phyloP scores from a whole-genome alignment of 345 rosid genomes.

The Camelina neglecta region DNA sequence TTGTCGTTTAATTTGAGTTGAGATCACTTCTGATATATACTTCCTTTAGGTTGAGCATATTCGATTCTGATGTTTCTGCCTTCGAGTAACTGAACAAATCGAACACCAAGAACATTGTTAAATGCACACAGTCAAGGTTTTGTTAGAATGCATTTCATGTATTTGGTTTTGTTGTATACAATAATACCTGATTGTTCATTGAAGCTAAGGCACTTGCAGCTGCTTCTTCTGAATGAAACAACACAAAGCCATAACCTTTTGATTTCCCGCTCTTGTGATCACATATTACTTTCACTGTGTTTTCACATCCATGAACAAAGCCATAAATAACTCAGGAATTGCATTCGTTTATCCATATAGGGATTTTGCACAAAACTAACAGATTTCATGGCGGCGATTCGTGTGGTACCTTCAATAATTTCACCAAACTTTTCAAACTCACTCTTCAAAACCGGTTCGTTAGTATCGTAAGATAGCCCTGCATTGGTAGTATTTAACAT shows the following conservation, averaged over 20 bases:
- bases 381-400: not conserved
- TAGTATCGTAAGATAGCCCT: slow-evolving; percentile 77
- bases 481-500: not conserved
- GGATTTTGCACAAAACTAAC: too few relatives aligned
- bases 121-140: not conserved
- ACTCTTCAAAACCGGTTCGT: slow-evolving; percentile 62
- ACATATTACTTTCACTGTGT: slow-evolving; percentile 66
- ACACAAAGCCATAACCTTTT: slow-evolving; percentile 77
- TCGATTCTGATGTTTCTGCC: slow-evolving; percentile 66
- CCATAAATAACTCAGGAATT: not conserved
- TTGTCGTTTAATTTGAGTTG: not conserved
- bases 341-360: not conserved
- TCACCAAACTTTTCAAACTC: slow-evolving; percentile 59
- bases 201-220: slow-evolving; percentile 61
- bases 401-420: slow-evolving; percentile 45
- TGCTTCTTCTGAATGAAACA: slow-evolving; percentile 59
- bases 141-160: not conserved
- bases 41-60: slow-evolving; percentile 53
- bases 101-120: not conserved
- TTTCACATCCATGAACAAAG: not conserved
- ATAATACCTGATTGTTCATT: slow-evolving; percentile 63
- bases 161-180: not conserved
- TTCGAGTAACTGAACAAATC: slow-evolving; percentile 56
- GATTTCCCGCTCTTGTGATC: slow-evolving; percentile 70
- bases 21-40: slow-evolving; percentile 11